Conservation (phyloP, 257 asterid species). For the Primulina huaijiensis region DNA sequence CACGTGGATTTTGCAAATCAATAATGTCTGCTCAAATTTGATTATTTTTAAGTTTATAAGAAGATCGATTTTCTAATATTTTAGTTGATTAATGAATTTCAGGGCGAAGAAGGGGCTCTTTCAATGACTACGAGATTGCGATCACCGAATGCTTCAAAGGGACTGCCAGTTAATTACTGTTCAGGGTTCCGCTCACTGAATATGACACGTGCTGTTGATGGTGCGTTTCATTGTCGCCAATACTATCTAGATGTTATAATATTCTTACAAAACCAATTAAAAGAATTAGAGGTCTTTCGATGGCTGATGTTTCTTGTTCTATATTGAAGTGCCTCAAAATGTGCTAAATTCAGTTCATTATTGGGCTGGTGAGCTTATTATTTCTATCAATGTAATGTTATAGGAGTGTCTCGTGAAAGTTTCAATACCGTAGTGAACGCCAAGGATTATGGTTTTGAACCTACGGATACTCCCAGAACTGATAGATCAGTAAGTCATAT, state of each 20-base stretch:
- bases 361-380: slow-evolving; percentile 1
- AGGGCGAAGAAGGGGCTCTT: slow-evolving; percentile 99
- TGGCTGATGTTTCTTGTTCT: not conserved
- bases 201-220: slow-evolving; percentile 54
- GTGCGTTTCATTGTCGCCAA: slow-evolving; percentile 33
- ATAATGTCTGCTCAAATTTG: not conserved
- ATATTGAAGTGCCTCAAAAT: not conserved
- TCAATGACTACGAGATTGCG: slow-evolving; percentile 88
- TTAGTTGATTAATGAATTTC: slow-evolving; percentile 11
- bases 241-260: not conserved
- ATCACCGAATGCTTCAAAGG: slow-evolving; percentile 76
- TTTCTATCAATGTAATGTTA: slow-evolving; percentile 13
- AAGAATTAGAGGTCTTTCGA: too few relatives aligned
- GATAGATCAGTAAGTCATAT: slow-evolving; percentile 76
- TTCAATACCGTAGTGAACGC: slow-evolving; percentile 75
- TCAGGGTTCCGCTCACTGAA: slow-evolving; percentile 82
- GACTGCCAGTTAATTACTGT: slow-evolving; percentile 90
- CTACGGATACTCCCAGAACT: slow-evolving; percentile 96
- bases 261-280: too few relatives aligned
- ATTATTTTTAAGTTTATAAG: too few relatives aligned
- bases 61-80: too few relatives aligned
- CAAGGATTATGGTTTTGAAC: slow-evolving; percentile 68
- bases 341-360: slow-evolving; percentile 9
- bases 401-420: slow-evolving; percentile 89
- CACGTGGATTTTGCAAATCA: not conserved